Conservation (phyloP, 2,329 filamentous ascomycete species). For the Monilinia fructigena region DNA sequence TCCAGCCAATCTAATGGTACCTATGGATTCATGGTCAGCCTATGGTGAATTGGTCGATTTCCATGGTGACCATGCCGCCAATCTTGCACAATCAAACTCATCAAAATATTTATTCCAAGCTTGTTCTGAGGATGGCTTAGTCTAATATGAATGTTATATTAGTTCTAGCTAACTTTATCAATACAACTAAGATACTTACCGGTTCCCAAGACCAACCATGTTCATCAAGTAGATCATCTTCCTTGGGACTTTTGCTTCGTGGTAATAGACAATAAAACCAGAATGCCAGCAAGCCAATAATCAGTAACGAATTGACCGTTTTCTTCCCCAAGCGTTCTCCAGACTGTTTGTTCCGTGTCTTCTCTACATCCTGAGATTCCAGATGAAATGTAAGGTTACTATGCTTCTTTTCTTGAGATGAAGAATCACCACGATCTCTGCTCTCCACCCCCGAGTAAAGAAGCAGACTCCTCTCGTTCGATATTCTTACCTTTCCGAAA, state of each 20-base stretch:
- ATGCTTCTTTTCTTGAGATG: neutral
- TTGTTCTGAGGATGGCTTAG: neutral
- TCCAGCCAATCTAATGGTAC: neutral
- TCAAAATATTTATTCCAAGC: conserved; percentile 5
- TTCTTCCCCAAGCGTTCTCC: neutral
- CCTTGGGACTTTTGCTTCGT: neutral
- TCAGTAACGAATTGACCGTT: neutral
- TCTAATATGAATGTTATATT: neutral
- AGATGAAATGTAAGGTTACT: neutral
- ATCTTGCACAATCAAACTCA: conserved; percentile 13
- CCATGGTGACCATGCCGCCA: neutral
- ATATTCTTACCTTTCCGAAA: neutral
- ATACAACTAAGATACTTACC: neutral
- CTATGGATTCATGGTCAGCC: neutral
- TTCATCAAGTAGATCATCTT: neutral
- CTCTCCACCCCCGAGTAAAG: neutral
- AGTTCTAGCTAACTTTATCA: neutral
- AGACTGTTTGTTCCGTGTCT: neutral
- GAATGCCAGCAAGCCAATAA: neutral
- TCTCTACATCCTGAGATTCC: conserved; percentile 2
- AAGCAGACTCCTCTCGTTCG: neutral
- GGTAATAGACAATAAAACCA: neutral
- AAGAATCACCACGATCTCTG: neutral
- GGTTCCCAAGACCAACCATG: conserved; percentile 1
- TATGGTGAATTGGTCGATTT: neutral